Conservation (phyloP, 2,329 filamentous ascomycete genomes). For the Fragosphaeria purpurea region DNA sequence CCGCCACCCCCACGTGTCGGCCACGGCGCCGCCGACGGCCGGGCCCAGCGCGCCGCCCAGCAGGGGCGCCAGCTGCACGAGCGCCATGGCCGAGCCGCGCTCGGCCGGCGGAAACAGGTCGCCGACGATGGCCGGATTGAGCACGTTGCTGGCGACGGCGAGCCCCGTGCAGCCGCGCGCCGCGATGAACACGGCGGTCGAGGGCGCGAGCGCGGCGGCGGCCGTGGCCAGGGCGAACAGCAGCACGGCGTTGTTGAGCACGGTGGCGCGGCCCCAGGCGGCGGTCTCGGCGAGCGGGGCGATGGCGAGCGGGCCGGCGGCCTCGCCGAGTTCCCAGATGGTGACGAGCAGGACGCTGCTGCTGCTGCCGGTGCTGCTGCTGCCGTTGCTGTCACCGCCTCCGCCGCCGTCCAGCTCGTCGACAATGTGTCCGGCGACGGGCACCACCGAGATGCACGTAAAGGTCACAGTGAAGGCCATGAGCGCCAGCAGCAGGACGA, state of each 20-base stretch:
- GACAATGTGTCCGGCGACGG: constrained; percentile 41
- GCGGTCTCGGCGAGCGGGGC: constrained; percentile 53
- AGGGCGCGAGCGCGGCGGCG: constrained; percentile 27
- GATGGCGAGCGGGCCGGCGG: constrained; percentile 49
- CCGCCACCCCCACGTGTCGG: constrained; percentile 23
- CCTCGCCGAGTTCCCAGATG: constrained; percentile 48
- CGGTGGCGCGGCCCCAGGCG: constrained; percentile 37
- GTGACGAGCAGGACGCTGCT: constrained; percentile 52
- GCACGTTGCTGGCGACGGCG: constrained; percentile 53
- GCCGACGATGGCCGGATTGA: constrained; percentile 53
- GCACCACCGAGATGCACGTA: constrained; percentile 46
- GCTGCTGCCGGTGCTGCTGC: constrained; percentile 25
- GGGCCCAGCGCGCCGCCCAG: constrained; percentile 23
- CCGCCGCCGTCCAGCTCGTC: constrained; percentile 31
- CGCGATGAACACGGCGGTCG: constrained; percentile 50
- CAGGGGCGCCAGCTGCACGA: constrained; percentile 18
- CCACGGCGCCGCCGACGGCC: constrained; percentile 22
- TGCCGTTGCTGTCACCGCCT: constrained; percentile 15
- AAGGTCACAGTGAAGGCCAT: constrained; percentile 52
- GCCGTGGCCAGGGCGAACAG: constrained; percentile 40
- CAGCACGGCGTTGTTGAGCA: constrained; percentile 43
- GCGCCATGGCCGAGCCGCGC: constrained; percentile 41
- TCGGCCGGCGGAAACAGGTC: constrained; percentile 50
- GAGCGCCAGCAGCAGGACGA: constrained; percentile 41
- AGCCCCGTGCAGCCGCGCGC: constrained; percentile 57